Base-by-base conservation (phyloP, 2,329 filamentous ascomycete species). In the Neophaeococcomyces mojaviensis region DNA sequence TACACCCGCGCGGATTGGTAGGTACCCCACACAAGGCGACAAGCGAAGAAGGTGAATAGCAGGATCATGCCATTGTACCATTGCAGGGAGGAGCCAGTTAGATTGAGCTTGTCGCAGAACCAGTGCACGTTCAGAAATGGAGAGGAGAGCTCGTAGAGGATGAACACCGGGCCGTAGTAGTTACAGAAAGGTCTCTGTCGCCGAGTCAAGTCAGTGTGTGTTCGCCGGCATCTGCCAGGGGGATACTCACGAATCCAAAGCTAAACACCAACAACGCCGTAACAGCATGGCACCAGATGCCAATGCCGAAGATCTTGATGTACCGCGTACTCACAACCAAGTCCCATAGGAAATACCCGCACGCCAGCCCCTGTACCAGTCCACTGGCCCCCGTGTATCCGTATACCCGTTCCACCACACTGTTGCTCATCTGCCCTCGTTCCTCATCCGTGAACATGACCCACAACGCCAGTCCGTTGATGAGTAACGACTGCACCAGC, bases 101-200 rank as follows among this genome's bases (percentile, higher is more conserved):
- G 73, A 60, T 76, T 73, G 60, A 82, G 68, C 64, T 83, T 83
- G 60, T 83, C 79, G 59, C 78, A 77, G 68, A 83, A 82, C 79
- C 79, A 83, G 67, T 83, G 79, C 59, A 82, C 75, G 62, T 83
- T 83, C 51, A 82, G 70, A 61, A 82, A 82, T 7, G 79, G 79
- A 50, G 73, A 76, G 33, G 77, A 81, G 53, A 83, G 75, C 59
- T 83, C 79, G 66, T 82, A 83, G 55, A 83, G 77, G 56, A 83
- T 78, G 65, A 83, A 83, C 4, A 73, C 73, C 0, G 78, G 76
- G 15, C 71, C 76, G 61, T 82, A 83, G 68, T 72, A 82, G 62
- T 81, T 81, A 49, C 81, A 66, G 58, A 82, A 82, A 2, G 79
- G 79, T 52, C 79, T 71, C 79, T 82, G 57, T 42, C n/a, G n/a